Conservation (phyloP, 805 yeast species). For the Pichia scutulata region DNA sequence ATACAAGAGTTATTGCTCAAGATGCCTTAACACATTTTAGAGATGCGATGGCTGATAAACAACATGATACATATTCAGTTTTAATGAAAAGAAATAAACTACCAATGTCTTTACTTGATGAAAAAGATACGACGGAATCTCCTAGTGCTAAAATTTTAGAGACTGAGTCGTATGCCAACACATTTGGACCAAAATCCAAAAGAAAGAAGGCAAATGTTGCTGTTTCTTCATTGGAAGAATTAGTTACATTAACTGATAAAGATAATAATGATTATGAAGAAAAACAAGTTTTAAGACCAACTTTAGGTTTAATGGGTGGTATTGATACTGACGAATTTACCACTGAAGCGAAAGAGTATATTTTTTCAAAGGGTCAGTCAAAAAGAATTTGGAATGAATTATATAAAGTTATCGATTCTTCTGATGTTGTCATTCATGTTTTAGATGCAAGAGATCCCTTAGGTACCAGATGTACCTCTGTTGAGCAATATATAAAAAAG, state of each 20-base stretch:
- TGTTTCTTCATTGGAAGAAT: slow-evolving; percentile 74
- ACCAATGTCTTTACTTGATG: slow-evolving; percentile 93
- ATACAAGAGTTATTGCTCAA: slow-evolving; percentile 94
- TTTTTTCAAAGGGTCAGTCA: slow-evolving; percentile 94
- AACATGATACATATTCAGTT: slow-evolving; percentile 78
- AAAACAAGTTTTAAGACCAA: slow-evolving; percentile 64
- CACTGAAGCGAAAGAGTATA: slow-evolving; percentile 88
- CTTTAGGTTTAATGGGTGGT: slow-evolving; percentile 76
- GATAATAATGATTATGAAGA: slow-evolving; percentile 62
- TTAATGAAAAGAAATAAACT: slow-evolving; percentile 80
- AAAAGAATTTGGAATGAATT: slow-evolving; percentile 98
- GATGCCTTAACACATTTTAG: slow-evolving; percentile 92
- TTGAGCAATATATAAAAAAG: slow-evolving; percentile 84
- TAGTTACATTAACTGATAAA: slow-evolving; percentile 49
- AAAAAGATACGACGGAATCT: slow-evolving; percentile 66
- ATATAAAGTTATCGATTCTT: slow-evolving; percentile 93
- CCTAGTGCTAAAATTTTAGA: slow-evolving; percentile 79
- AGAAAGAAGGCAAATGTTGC: slow-evolving; percentile 78
- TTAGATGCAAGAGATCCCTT: slow-evolving; percentile 96
- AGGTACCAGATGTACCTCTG: slow-evolving; percentile 91
- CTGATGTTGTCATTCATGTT: slow-evolving; percentile 95
- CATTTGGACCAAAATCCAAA: slow-evolving; percentile 94
- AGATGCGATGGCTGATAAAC: slow-evolving; percentile 84
- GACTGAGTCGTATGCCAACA: slow-evolving; percentile 70
- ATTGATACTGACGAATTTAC: slow-evolving; percentile 72